phyloP scores from a whole-genome alignment of 1,284 basidiomycete genomes.

The Rhodotorula mucilaginosa region DNA sequence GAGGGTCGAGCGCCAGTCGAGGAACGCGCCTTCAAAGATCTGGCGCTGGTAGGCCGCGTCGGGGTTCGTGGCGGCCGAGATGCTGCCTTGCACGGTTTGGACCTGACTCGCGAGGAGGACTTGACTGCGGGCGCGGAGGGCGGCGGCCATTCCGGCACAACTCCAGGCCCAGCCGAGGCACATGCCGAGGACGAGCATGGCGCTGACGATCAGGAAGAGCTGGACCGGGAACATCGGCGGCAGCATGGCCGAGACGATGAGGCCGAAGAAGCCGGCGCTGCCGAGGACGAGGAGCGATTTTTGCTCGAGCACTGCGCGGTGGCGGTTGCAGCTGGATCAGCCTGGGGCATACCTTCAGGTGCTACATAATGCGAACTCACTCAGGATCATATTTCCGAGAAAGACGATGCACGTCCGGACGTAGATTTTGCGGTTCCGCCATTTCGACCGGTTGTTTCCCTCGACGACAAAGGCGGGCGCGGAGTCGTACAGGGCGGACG shows the following conservation, averaged over 20 bases:
- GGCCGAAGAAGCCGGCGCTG: conserved; percentile 46
- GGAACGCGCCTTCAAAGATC: conserved; percentile 65
- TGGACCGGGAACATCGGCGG: conserved; percentile 45
- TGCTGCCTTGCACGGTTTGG: conserved; percentile 55
- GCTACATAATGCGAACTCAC: not conserved
- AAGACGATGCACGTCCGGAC: conserved; percentile 36
- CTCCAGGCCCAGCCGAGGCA: conserved; percentile 73
- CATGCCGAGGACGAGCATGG: conserved; percentile 60
- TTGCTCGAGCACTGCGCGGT: conserved; percentile 37
- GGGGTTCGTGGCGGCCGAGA: conserved; percentile 55
- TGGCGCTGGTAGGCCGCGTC: conserved; percentile 51
- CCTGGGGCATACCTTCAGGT: not conserved
- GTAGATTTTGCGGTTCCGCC: conserved; percentile 26
- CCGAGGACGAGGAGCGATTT: conserved; percentile 43
- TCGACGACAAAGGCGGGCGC: conserved; percentile 5
- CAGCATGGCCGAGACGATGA: conserved; percentile 43
- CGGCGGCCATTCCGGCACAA: conserved; percentile 67
- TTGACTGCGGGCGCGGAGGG: conserved; percentile 59
- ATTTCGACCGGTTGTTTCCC: conserved; percentile 9
- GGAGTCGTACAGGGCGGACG: conserved; percentile 2
- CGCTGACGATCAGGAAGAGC: conserved; percentile 51
- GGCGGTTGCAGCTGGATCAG: too few relatives aligned
- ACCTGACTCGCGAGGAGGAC: conserved; percentile 56
- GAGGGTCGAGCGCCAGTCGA: conserved; percentile 59
- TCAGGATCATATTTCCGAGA: conserved; percentile 45